phyloP scores from a whole-genome alignment of 768 basidiomycete species.

The Cytidiella melzeri region DNA sequence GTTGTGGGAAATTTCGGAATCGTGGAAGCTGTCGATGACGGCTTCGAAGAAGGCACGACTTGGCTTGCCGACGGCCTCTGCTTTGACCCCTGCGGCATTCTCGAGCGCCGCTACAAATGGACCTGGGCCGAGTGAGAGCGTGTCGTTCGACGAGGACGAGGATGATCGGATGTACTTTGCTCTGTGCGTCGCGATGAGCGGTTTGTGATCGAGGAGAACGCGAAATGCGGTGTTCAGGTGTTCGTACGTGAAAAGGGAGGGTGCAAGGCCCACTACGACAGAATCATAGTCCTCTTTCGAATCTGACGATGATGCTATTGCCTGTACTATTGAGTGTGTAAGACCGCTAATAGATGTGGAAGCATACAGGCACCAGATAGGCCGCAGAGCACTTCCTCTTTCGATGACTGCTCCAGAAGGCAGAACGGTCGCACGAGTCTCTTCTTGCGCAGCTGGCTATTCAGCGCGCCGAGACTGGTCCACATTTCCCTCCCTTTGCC shows the following conservation, averaged over 20 bases:
- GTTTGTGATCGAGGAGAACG: slow-evolving; percentile 34
- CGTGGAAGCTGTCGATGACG: slow-evolving; percentile 40
- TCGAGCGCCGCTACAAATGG: slow-evolving; percentile 66
- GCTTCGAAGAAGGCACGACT: slow-evolving; percentile 51
- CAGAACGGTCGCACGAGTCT: slow-evolving; percentile 48
- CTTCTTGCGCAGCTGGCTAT: slow-evolving; percentile 34
- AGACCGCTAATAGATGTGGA: not conserved
- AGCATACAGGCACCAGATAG: not conserved
- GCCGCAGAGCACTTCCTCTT: slow-evolving; percentile 32
- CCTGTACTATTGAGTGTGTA: not conserved
- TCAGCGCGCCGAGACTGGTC: slow-evolving; percentile 60
- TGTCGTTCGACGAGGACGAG: slow-evolving; percentile 24
- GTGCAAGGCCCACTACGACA: slow-evolving; percentile 35
- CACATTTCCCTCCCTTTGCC: slow-evolving; percentile 51
- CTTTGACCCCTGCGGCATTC: slow-evolving; percentile 39
- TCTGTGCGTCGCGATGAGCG: slow-evolving; percentile 56
- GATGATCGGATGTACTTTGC: slow-evolving; percentile 42
- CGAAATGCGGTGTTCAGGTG: slow-evolving; percentile 61
- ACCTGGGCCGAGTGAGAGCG: slow-evolving; percentile 61
- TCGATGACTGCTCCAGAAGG: slow-evolving; percentile 46
- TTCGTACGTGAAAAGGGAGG: slow-evolving; percentile 28
- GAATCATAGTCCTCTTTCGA: slow-evolving; percentile 23
- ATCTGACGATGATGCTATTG: not conserved
- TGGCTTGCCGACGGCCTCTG: slow-evolving; percentile 62
- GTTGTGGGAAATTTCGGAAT: slow-evolving; percentile 10